Percentiles rank a stretch among this genome's conserved stretches.
phyloP scores from a whole-genome alignment of 2,329 filamentous ascomycete genomes.

The Aspergillus clavatus region DNA sequence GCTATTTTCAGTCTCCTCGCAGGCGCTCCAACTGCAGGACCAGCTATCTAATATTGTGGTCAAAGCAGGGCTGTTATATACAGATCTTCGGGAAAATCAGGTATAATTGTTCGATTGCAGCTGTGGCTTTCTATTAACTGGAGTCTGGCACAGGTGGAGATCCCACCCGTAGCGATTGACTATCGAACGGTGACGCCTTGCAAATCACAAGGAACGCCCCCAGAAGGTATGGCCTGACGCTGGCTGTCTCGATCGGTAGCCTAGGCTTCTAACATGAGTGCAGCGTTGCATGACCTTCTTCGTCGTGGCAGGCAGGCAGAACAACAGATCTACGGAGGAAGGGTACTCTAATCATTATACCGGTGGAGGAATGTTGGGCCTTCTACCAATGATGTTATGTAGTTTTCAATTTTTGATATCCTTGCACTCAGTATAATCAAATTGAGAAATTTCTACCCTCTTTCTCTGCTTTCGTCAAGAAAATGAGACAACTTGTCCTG shows the following conservation, averaged over 20 bases:
- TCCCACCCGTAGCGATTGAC: conserved; percentile 3
- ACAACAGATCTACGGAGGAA: not conserved
- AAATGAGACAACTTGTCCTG: no score
- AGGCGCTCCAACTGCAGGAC: conserved; percentile 1
- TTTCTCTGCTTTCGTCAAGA: no score
- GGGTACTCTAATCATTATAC: not conserved
- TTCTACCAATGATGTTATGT: not conserved
- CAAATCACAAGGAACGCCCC: not conserved
- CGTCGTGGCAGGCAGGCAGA: not conserved
- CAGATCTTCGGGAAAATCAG: conserved; percentile 6
- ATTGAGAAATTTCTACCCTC: no score
- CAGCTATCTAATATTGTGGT: conserved; percentile 4
- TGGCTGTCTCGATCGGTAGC: not conserved
- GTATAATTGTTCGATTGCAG: not conserved
- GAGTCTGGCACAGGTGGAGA: not conserved
- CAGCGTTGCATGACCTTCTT: not conserved
- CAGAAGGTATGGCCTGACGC: not conserved
- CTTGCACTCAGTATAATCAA: no score
- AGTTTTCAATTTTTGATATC: no score
- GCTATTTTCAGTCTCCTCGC: not conserved
- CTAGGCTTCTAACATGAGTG: not conserved
- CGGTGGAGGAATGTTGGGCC: not conserved
- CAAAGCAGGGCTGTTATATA: conserved; percentile 7
- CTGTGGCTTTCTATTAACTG: not conserved
- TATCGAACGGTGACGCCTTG: conserved; percentile 3